Evolutionary conservation across 2,329 filamentous ascomycete genomes (phyloP), one percentile per base, ranked within the genome.

Genomic region (Fusarium equiseti): DNA sequence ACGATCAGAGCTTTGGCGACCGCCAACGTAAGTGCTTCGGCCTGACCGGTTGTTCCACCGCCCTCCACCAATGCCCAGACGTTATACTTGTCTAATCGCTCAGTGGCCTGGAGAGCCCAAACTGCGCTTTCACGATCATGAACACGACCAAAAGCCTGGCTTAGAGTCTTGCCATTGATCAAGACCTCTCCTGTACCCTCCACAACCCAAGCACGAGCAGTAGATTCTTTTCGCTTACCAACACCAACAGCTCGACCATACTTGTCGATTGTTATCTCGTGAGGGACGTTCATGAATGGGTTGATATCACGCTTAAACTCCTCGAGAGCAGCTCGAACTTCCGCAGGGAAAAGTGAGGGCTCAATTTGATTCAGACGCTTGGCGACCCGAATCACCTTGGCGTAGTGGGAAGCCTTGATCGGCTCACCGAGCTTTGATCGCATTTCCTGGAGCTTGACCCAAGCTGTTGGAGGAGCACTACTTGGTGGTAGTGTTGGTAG

Each of bases 71-170:
- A 82, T 56, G 91, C 95, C 91, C 94, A 99, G 6, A 98, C 89
- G 77, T 99, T 99, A 85, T 99, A 99, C 81, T 98, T 98, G 85
- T 97, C 94, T 71, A 97, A 82, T 70, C 96, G 87, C 45, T 92
- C 86, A 26, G 94, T 97, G 52, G 90, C 87, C 76, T 95, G 94
- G 77, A 99, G 82, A 10, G 95, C 90, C 95, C 95, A 99, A 6
- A 97, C 84, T 5, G 93, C 95, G 78, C 94, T 98, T 84, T 98
- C 96, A 45, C 96, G 90, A 81, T 99, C 95, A 79, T 99, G 95
- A 53, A 98, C 82, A 38, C 96, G 90, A 35, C 91, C 92, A 80
- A 99, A 99, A 24, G 89, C 90, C 53, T 96, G 88, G 53, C 87
- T 88, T 60, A 99, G 83, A n/a, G 88, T 89, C 83, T 94, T 95